Conservation (phyloP, 345 rosid genomes). For the Trapa bicornis region DNA sequence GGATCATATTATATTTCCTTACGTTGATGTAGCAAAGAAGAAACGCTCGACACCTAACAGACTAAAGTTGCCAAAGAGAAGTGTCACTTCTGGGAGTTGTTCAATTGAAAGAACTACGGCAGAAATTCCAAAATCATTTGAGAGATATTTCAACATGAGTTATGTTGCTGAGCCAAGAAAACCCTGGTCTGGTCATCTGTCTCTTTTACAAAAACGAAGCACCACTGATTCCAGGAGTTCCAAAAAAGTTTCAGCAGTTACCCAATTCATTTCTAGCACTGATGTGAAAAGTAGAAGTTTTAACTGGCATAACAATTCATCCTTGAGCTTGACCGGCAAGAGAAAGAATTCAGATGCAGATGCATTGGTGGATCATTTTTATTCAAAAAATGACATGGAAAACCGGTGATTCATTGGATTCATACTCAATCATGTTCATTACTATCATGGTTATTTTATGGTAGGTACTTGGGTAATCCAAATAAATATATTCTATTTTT, state of each 20-base stretch:
- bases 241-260: constrained; percentile 12
- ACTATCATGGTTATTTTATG: background rate
- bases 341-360: background rate
- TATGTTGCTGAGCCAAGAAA: constrained; percentile 7
- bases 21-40: constrained; percentile 19
- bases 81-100: constrained; percentile 8
- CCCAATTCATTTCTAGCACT: constrained; percentile 1
- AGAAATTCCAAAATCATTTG: constrained; percentile 13
- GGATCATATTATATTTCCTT: constrained; percentile 45
- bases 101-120: constrained; percentile 9
- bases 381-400: constrained; percentile 2
- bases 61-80: constrained; percentile 10
- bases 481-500: background rate
- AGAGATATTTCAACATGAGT: background rate
- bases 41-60: constrained; percentile 5
- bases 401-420: constrained; percentile 3
- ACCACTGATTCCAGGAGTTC: background rate
- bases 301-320: constrained; percentile 6
- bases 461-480: background rate
- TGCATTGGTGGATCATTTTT: constrained; percentile 4
- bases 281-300: constrained; percentile 6
- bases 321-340: constrained; percentile 6
- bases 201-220: background rate
- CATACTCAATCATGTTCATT: background rate
- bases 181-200: background rate